Evolutionary conservation across 2,329 filamentous ascomycete genomes (phyloP).

Genomic region (Aspergillus hiratsukae): DNA sequence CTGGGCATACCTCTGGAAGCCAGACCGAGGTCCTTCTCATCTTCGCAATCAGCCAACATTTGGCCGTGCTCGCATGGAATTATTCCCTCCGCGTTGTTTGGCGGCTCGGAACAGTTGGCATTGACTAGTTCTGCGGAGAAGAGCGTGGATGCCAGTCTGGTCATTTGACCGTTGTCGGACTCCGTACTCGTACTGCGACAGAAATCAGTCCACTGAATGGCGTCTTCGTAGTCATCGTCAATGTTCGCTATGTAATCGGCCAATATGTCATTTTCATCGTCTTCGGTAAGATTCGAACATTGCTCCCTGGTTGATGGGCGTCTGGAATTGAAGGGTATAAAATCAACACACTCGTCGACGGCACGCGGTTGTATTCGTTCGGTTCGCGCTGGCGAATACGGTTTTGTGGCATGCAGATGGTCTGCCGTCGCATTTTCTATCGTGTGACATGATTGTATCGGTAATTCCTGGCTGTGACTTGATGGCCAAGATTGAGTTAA

Average conservation of each 20-base stretch:
- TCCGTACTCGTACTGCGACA: conserved; percentile 36
- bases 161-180: not conserved
- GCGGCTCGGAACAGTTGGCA: not conserved
- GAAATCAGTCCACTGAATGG: conserved; percentile 7
- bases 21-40: not conserved
- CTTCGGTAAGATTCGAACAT: conserved; percentile 21
- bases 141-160: not conserved
- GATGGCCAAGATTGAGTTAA: not conserved
- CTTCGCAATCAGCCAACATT: not conserved
- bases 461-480: not conserved
- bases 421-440: not conserved
- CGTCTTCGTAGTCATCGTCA: conserved; percentile 25
- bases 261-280: conserved; percentile 47
- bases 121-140: not conserved
- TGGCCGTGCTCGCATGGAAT: not conserved
- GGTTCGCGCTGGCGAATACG: not conserved
- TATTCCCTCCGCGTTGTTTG: not conserved
- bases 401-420: not conserved
- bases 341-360: not conserved
- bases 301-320: conserved; percentile 8
- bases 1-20: not conserved
- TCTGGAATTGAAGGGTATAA: not conserved
- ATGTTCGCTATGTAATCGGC: conserved; percentile 42
- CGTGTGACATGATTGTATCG: not conserved
- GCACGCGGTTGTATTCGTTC: not conserved